Evolutionary conservation across 805 yeast species (phyloP).

Genomic region (Metschnikowia continentalis): DNA sequence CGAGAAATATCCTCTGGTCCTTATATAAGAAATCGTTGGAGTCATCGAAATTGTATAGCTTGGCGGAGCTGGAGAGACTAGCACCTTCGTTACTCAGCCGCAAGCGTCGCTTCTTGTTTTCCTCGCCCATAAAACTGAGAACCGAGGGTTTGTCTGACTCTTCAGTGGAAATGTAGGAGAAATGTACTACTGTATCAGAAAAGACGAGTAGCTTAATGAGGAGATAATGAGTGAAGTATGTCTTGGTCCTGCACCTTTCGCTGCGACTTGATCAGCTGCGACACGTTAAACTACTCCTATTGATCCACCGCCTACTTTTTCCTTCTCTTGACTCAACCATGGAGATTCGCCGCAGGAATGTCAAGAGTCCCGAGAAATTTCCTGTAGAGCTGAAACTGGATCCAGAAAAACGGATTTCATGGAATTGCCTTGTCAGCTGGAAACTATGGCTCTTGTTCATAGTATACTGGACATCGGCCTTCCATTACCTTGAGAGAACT

Average conservation of each 20-base stretch:
- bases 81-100: conserved; percentile 25
- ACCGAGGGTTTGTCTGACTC: too few relatives aligned
- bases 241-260: conserved; percentile 1
- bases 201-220: too few relatives aligned
- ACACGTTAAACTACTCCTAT: not conserved
- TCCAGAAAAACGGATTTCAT: not conserved
- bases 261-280: not conserved
- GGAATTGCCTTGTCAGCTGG: conserved; percentile 1
- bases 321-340: not conserved
- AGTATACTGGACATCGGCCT: conserved; percentile 23
- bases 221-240: too few relatives aligned
- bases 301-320: not conserved
- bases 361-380: not conserved
- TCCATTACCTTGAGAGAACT: conserved; percentile 32
- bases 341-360: not conserved
- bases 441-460: conserved; percentile 2
- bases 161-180: too few relatives aligned
- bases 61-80: conserved; percentile 3
- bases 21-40: conserved; percentile 24
- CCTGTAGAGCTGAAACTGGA: not conserved
- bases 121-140: conserved; percentile 4
- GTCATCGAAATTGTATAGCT: conserved; percentile 34
- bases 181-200: too few relatives aligned
- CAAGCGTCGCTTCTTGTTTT: conserved; percentile 20
- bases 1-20: conserved; percentile 19